Evolutionary conservation across 441 rosid species (phyloP), one percentile per base, ranked within the genome.

Genomic region (Brassica balearica): DNA sequence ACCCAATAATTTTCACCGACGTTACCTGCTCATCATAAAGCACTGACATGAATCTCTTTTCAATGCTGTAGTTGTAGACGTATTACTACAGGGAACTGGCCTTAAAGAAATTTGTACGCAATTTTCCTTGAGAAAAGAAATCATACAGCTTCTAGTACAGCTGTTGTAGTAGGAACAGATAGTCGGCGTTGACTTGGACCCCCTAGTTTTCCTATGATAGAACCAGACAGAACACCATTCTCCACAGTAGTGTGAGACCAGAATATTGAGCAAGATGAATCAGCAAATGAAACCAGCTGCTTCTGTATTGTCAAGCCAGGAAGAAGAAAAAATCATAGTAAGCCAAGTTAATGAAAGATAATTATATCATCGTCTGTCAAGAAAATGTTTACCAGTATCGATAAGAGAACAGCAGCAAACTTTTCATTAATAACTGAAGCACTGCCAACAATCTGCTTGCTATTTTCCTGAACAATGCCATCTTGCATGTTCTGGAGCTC

Each of bases 161-260:
- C 80, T 75, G 96, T 85, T 62, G 96, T 86, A 71, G 85, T 85
- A 68, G 88, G 85, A 78, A 85, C 77, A 22, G 97, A 85, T 83
- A 96, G 82, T 62, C 99, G 91, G 7, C 98, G 96, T 84, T 92
- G 99, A 91, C 98, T 96, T 68, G 94, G 99, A 43, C 99, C 99
- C 63, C 97, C 99, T 73, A 96, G 92, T 84, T 87, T 93, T 82
- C 99, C 99, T 76, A 73, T 85, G 38, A 96, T 88, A 65, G 97
- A 87, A 81, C 91, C 74, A 75, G 98, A 93, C 65, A 96, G 84
- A 76, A 75, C 82, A 29, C 83, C 75, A 65, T 85, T 88, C 67
- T 81, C 83, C 63, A 84, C 69, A 74, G 69, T 84, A 77, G 60
- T 69, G 75, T 70, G 72, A 60, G 88, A 87, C 89, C 87, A 89